A percentile compares a stretch with the other conserved stretches of the same genome.
phyloP scores from a whole-genome alignment of 2,329 filamentous ascomycete genomes.

The Ophiocordyceps camponoti-floridani region DNA sequence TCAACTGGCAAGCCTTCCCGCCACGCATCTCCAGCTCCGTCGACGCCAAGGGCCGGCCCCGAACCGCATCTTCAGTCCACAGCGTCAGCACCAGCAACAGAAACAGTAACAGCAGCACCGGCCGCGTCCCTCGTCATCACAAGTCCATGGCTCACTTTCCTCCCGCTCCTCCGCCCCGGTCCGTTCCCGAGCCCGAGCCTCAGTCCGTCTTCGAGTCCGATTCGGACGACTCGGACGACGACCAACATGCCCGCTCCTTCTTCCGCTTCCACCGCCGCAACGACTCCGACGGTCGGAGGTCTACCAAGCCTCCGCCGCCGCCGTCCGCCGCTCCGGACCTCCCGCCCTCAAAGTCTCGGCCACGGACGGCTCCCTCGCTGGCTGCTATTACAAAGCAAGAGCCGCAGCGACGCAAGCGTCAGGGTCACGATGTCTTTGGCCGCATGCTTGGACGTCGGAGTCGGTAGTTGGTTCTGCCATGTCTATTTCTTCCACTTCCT shows the following conservation, averaged over 20 bases:
- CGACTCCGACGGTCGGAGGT: constrained; percentile 13
- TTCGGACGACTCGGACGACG: constrained; percentile 21
- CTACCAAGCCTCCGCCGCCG: constrained; percentile 1
- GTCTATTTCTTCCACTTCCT: neutral
- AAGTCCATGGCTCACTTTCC: constrained; percentile 9
- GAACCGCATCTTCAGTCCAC: neutral
- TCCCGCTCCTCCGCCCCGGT: constrained; percentile 5
- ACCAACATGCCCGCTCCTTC: constrained; percentile 14
- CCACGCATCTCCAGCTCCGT: neutral
- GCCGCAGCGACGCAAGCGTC: constrained; percentile 8
- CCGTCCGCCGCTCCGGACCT: neutral
- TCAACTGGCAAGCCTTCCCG: neutral
- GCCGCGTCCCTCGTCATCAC: constrained; percentile 8
- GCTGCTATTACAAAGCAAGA: constrained; percentile 3
- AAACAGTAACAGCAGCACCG: too few relatives aligned
- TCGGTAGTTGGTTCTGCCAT: neutral
- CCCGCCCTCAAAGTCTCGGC: constrained; percentile 2
- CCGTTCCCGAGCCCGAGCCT: constrained; percentile 8
- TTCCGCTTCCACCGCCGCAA: constrained; percentile 24
- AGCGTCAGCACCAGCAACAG: neutral
- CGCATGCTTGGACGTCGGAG: constrained; percentile 18
- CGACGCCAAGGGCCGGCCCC: neutral
- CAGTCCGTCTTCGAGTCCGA: constrained; percentile 31
- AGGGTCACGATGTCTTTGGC: constrained; percentile 16
- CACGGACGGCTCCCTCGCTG: constrained; percentile 8